Percentiles rank a stretch among this genome's conserved stretches.
phyloP scores from a whole-genome alignment of 257 asterid species.

The Solanum chiquidenum region DNA sequence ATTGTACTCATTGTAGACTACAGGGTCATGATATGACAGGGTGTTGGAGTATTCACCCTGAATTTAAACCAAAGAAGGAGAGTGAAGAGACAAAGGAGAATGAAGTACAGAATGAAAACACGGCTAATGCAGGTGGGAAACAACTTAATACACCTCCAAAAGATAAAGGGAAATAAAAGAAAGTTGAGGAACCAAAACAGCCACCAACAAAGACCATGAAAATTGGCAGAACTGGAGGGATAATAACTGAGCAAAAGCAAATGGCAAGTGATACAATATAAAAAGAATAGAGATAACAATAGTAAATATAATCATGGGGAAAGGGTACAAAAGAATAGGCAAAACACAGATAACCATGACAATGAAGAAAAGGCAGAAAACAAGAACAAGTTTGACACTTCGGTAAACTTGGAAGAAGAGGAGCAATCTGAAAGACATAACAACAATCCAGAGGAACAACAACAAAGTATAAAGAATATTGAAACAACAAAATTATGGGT shows the following conservation, averaged over 20 bases:
- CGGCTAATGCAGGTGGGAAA: neutral
- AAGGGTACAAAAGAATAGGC: neutral
- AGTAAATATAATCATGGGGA: neutral
- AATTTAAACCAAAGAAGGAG: neutral
- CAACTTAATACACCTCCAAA: neutral
- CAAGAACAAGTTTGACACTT: too few relatives aligned
- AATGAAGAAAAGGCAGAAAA: neutral
- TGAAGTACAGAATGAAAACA: neutral
- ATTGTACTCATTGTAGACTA: neutral
- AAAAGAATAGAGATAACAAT: neutral
- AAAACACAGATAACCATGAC: neutral
- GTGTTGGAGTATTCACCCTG: neutral
- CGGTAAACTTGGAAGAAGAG: too few relatives aligned
- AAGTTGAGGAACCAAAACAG: neutral
- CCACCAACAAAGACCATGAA: neutral
- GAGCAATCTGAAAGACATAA: too few relatives aligned
- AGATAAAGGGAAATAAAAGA: neutral
- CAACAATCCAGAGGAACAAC: too few relatives aligned
- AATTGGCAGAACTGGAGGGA: neutral
- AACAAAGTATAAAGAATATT: too few relatives aligned
- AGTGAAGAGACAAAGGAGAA: neutral
- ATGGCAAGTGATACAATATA: neutral
- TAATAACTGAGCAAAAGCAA: neutral
- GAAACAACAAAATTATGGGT: too few relatives aligned
- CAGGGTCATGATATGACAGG: neutral